phyloP scores from a whole-genome alignment of 768 basidiomycete species.

The Lentinula raphanica region DNA sequence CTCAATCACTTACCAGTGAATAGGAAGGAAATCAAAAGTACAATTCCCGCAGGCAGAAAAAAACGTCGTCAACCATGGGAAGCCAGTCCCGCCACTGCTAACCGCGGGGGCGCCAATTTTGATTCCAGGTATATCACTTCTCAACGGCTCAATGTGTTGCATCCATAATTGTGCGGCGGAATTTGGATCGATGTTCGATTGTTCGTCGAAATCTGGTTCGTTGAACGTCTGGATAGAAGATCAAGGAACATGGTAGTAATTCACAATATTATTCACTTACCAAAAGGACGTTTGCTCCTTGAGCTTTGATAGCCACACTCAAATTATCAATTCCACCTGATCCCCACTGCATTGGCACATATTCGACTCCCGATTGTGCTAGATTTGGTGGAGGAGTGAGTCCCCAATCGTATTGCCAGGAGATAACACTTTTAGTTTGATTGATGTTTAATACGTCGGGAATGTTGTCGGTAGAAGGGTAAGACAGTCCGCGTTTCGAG shows the following conservation, averaged over 20 bases:
- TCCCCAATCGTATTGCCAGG: conserved; percentile 55
- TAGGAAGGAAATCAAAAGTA: conserved; percentile 43
- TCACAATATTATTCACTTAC: conserved; percentile 26
- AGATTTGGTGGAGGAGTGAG: conserved; percentile 37
- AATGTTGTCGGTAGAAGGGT: conserved; percentile 31
- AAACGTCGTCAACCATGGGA: conserved; percentile 51
- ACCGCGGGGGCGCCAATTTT: conserved; percentile 56
- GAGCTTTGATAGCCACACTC: conserved; percentile 30
- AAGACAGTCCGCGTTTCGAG: conserved; percentile 43
- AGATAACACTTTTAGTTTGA: conserved; percentile 35
- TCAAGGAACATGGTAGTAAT: conserved; percentile 24
- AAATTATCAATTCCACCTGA: conserved; percentile 34
- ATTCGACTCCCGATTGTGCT: conserved; percentile 37
- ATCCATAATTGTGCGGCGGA: conserved; percentile 54
- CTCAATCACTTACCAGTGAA: conserved; percentile 37
- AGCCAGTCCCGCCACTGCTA: conserved; percentile 45
- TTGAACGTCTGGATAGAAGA: conserved; percentile 37
- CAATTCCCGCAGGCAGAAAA: conserved; percentile 46
- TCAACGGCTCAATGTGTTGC: conserved; percentile 52
- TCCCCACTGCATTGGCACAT: conserved; percentile 53
- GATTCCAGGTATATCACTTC: conserved; percentile 31
- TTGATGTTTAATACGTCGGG: conserved; percentile 42
- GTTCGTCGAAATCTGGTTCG: conserved; percentile 50
- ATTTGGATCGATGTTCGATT: conserved; percentile 40
- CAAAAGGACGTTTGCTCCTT: conserved; percentile 45